Evolutionary conservation across 2,329 filamentous ascomycete genomes (phyloP).

Genomic region (Sporothrix dimorphospora): DNA sequence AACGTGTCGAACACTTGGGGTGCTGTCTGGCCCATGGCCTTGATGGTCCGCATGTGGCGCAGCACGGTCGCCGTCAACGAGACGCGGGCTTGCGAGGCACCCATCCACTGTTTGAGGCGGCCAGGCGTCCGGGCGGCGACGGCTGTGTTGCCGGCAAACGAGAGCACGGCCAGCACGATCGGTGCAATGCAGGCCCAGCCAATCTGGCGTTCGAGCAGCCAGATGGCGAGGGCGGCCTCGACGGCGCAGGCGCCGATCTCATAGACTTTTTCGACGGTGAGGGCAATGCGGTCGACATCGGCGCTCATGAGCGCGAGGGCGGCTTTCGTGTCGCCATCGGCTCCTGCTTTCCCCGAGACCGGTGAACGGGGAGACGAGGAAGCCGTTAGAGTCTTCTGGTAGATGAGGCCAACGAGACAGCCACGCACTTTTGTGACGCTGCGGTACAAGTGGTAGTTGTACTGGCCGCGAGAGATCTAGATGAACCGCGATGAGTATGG

Average conservation of each 20-base stretch:
- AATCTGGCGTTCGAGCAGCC: constrained; percentile 14
- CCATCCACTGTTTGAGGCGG: constrained; percentile 16
- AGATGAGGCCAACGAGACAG: constrained; percentile 34
- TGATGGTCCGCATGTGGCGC: constrained; percentile 2
- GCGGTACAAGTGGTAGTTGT: constrained; percentile 19
- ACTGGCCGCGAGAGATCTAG: constrained; percentile 7
- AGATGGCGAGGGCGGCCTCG: constrained; percentile 46
- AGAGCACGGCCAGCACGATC: not conserved
- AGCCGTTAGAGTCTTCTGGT: constrained; percentile 21
- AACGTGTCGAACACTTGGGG: not conserved
- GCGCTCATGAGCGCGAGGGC: constrained; percentile 45
- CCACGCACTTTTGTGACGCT: constrained; percentile 28
- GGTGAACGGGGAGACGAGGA: not conserved
- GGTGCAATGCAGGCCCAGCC: constrained; percentile 22
- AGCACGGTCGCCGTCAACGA: constrained; percentile 6
- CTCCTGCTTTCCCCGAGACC: not conserved
- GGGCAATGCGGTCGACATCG: constrained; percentile 44
- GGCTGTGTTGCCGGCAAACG: not conserved
- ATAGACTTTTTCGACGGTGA: constrained; percentile 44
- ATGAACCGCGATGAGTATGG: not conserved
- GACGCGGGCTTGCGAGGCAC: not conserved
- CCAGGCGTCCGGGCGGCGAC: not conserved
- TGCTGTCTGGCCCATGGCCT: constrained; percentile 8
- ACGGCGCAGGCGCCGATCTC: constrained; percentile 48
- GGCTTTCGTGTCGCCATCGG: not conserved